Conservation (phyloP, 306 rosid species). For the Acmispon strigosus region DNA sequence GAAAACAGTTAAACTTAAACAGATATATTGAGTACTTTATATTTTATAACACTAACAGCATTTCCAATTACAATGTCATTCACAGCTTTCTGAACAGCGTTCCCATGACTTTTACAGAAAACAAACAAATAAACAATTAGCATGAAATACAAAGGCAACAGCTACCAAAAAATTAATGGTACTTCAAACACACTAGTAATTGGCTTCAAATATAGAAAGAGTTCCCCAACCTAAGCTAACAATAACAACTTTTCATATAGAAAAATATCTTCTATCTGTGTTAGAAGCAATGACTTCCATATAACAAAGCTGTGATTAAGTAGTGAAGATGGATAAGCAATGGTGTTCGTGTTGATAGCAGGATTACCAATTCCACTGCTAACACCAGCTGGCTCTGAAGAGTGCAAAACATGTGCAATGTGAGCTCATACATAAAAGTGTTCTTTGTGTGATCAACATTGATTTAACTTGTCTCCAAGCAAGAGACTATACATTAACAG, state of each 20-base stretch:
- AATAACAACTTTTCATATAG: conserved; percentile 2
- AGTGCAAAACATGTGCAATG: conserved; percentile 96
- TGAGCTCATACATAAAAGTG: conserved; percentile 85
- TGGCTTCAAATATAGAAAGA: not conserved
- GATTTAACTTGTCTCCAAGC: conserved; percentile 49
- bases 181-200: conserved; percentile 26
- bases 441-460: conserved; percentile 61
- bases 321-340: conserved; percentile 99
- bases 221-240: conserved; percentile 25
- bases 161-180: conserved; percentile 7
- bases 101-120: conserved; percentile 42
- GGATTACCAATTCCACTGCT: conserved; percentile 99
- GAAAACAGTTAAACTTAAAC: too few species aligned
- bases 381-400: conserved; percentile 99
- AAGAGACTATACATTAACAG: conserved; percentile 17
- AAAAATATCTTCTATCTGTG: conserved; percentile 34
- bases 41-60: conserved; percentile 45
- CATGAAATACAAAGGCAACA: conserved; percentile 5
- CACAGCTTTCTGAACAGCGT: conserved; percentile 35
- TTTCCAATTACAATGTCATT: conserved; percentile 37
- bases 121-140: conserved; percentile 13
- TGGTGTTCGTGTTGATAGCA: conserved; percentile 92
- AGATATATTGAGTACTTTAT: not conserved
- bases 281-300: conserved; percentile 47
- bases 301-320: conserved; percentile 73